These are phyloP conservation scores for Keqinozyma sinolaborantium DNA, from an alignment of 1,139 yeast genomes.

Conservation along the genomic window DNA sequence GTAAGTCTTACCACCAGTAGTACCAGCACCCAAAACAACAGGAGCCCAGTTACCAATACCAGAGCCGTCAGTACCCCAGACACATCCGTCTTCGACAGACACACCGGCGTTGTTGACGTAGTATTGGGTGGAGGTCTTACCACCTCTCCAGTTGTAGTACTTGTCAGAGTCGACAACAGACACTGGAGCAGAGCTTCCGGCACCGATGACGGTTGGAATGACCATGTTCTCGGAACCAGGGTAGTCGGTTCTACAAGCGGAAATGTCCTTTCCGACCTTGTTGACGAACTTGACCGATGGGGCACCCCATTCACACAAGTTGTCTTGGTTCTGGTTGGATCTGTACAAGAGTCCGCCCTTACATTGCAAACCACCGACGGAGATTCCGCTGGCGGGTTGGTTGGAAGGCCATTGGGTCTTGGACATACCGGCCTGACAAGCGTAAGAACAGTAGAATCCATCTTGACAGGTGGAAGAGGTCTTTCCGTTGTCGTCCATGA, in stretches of 20 bases:
- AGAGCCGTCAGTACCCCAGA: conserved; percentile 81
- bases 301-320: conserved; percentile 81
- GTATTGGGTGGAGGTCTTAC: conserved; percentile 88
- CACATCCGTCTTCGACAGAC: conserved; percentile 81
- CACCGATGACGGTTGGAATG: conserved; percentile 77
- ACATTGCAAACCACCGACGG: conserved; percentile 78
- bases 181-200: conserved; percentile 63
- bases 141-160: conserved; percentile 83
- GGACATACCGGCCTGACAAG: conserved; percentile 89
- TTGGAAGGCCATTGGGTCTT: conserved; percentile 81
- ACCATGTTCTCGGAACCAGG: conserved; percentile 99
- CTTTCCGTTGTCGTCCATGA: conserved; percentile 57
- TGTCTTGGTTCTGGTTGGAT: conserved; percentile 53
- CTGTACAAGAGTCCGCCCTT: conserved; percentile 66
- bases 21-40: conserved; percentile 90
- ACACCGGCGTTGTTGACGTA: conserved; percentile 97
- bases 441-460: conserved; percentile 88
- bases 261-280: conserved; percentile 61
- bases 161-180: conserved; percentile 74
- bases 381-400: conserved; percentile 73
- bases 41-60: conserved; percentile 99
- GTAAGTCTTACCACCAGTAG: conserved; percentile 74
- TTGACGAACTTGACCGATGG: conserved; percentile 67
- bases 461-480: conserved; percentile 70
- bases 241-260: conserved; percentile 96